Conservation (phyloP, 2,329 filamentous ascomycete species). For the Epichloe festucae region DNA sequence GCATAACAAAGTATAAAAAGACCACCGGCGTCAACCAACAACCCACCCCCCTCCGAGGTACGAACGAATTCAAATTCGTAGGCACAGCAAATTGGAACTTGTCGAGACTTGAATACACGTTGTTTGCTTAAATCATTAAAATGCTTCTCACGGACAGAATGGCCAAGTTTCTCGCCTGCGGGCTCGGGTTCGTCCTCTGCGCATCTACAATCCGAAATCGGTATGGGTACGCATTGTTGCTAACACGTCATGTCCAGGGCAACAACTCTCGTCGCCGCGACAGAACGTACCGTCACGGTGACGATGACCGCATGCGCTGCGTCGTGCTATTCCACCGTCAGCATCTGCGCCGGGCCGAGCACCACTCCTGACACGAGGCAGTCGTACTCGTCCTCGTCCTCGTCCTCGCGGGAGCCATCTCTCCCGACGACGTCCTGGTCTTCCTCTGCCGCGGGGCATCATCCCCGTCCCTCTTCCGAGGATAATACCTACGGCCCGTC, state of each 20-base stretch:
- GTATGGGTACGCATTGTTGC: background rate
- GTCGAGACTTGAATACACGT: too few species aligned
- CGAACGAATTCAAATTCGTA: too few species aligned
- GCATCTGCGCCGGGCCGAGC: background rate
- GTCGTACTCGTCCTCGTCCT: background rate
- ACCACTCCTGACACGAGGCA: background rate
- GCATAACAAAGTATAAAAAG: too few species aligned
- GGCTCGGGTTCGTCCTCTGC: background rate
- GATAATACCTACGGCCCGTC: too few species aligned
- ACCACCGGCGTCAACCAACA: too few species aligned
- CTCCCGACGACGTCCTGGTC: too few species aligned
- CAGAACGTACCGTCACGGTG: constrained; percentile 18
- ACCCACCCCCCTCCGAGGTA: too few species aligned
- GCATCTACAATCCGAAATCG: too few species aligned
- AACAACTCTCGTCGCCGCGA: constrained; percentile 12
- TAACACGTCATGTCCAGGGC: constrained; percentile 9
- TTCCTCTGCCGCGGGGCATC: too few species aligned
- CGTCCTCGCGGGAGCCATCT: too few species aligned
- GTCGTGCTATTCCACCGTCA: constrained; percentile 11
- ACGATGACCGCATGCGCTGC: constrained; percentile 18
- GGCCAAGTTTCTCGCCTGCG: background rate
- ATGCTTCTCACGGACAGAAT: background rate
- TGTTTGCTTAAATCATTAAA: background rate
- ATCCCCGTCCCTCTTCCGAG: too few species aligned
- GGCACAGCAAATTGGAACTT: too few species aligned